Evolutionary conservation across 306 rosid species (phyloP), one percentile per base, ranked within the genome.

Genomic region (Cucurbita pepo): DNA sequence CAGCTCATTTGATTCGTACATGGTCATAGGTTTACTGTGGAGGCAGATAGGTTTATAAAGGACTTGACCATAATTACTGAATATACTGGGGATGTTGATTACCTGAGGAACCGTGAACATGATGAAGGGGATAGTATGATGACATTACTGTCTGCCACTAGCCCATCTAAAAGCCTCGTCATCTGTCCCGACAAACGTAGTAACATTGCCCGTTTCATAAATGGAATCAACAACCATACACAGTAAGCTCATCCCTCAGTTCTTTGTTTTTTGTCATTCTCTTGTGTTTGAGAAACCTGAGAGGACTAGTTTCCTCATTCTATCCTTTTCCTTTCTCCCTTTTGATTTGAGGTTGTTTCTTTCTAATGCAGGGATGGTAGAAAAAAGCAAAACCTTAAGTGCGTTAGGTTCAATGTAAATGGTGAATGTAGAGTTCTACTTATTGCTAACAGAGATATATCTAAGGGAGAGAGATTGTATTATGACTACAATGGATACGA

Each of bases 91-190:
- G 99, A 95, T 82, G 99, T 95, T 10, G 99, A 95, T 81, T 89
- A 70, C 82, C 81, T 95, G 69, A 85, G 79, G 88, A 88, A 84
- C 50, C 89, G 99, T 45, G 95, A 91, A 84, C 77, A 85, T 56
- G 96, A 91, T 69, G 91, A 82, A 63, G 97, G 97, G 7, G 99
- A 95, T 81, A 95, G 99, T 86, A 95, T 91, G 71, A 95, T 95
- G 99, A 95, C 97, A 36, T 83, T 95, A 81, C 87, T 95, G 57
- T 85, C 85, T 71, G 90, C 99, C 36, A 72, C 90, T 19, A 75
- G 81, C 70, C 86, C 96, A 75, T 89, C 89, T 66, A 61, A 75
- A 74, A 88, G 85, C 71, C 92, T 95, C 44, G 96, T 95, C 76
- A 80, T 95, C 77, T 95, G 95, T 84, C 99, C 99, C 5, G 96